Evolutionary conservation across 331 rosid species (phyloP), one percentile per base, ranked within the genome.

Genomic region (Prunus yedoensis): DNA sequence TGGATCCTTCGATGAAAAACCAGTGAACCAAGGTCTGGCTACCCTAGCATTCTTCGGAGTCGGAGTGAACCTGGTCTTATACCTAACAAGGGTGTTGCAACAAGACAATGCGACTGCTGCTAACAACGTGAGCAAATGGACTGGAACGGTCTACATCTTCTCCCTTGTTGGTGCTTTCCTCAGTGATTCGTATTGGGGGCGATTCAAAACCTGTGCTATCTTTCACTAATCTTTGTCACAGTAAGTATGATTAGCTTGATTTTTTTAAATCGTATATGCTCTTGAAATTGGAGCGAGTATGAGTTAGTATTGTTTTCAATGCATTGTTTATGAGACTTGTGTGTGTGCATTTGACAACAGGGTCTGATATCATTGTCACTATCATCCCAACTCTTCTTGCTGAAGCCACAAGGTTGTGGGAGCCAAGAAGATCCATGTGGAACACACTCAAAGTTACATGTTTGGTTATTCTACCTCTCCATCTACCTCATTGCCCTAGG

Each of bases 131-230:
- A 94, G 97, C 92, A 94, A 94, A 81, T 94, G 98, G 98, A 94
- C 95, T 4, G 98, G 98, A 35, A 94, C 98, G 0, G 99, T 94
- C 25, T 94, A 94, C 71, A 91, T 94, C 64, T 94, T 92, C 87
- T 94, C 99, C 45, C 93, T 94, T 9, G 94, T 94, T n/a, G 99
- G 99, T 41, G 99, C 99, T 56, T 94, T 94, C 71, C 97, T 94
- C 10, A 94, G 99, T 72, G 99, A 94, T 74, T 92, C 99, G 11
- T 94, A 94, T 8, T 94, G 99, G 99, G 99, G 99, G 68, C 89
- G 99, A 80, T 94, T 86, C 74, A 94, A 92, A 76, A 94, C 97
- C 17, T 92, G 99, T 82, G 96, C 95, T 23, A 81, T 94, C 51
- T 94, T 94, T 81, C 99, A 45, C 76, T 75, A 80, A 90, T 92